Base-by-base conservation (phyloP, 257 asterid genomes). In the Solanum tarijense region DNA sequence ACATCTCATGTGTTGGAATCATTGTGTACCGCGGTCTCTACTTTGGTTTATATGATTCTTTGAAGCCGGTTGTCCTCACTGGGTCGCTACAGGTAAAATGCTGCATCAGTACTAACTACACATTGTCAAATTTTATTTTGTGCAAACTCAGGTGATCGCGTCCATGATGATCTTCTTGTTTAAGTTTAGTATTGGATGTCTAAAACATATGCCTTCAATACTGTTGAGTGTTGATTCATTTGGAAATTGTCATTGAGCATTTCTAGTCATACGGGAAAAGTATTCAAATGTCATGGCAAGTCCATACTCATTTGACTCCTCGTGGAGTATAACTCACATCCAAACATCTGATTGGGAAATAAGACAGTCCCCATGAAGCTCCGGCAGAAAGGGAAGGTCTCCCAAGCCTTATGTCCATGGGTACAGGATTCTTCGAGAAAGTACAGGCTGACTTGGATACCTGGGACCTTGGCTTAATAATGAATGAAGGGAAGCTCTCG, bases 11-110 rank as follows among this genome's bases (percentile, higher is more conserved):
- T 84, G 92, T 90, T 46, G 93, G 93, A 9, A 91, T 91, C 89
- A 89, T 91, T 83, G 93, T 91, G 55, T 91, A 91, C 84, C 93
- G 93, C 0, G 93, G 93, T 76, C 91, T 91, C 88, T 91, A 91
- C 90, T 91, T 91, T 71, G 93, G 93, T 58, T 76, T 90, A 89
- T 91, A 91, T 21, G 93, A 91, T 65, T 91, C 93, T 10, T 76
- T 91, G 91, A 91, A 91, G 84, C 93, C 93, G 4, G 92, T 91
- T 71, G 29, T 91, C 84, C 91, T 91, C 11, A 88, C 91, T 66
- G 92, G 92, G 2, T 36, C 66, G 0, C 65, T 91, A 90, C 91
- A 91, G 93, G 93, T 91, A 20, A 38, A 20, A 38, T 76, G 34
- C 29, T 39, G 83, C 23, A 1, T n/a, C 21, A 25, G 35, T 39